Evolutionary conservation across 2,329 filamentous ascomycete species (phyloP), one percentile per base, ranked within the genome.

Genomic region (Sporothrix brunneoviolacea): DNA sequence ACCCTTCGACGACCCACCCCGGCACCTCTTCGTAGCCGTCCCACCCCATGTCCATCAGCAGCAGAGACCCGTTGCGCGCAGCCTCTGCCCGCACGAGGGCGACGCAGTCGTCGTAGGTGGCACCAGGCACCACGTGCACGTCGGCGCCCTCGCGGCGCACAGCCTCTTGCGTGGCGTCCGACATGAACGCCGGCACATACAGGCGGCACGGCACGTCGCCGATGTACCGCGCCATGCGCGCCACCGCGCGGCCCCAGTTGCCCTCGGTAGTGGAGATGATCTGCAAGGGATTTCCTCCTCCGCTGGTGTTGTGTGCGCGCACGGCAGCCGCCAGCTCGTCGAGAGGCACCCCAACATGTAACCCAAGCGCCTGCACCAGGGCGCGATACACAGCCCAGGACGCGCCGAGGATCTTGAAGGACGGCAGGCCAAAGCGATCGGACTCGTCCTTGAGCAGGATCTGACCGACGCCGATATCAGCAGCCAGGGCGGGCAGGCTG

Each of bases 361-460:
- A 64, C 2, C 61, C 63, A 0, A 82, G 64, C 8, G 67, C 63
- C 1, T 66, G 60, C 0, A 68, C 61, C 7, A 88, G 60, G 13
- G 82, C 78, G 7, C 77, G 74, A 58, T 80, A 83, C 3, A 78
- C 74, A 0, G 79, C 85, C 85, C 85, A 91, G 1, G 83, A 86
- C 1, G 87, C 86, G 18, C 87, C 88, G 0, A 91, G 75, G 39
- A 91, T 86, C 65, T 93, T 93, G 72, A 91, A 91, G 0, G 86
- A 77, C 0, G 84, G 84, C 2, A 91, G 71, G 0, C 82, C 82
- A 33, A 88, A 79, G 5, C 86, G 76, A 48, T 67, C 70, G 24
- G 77, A 81, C 63, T 91, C 86, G 58, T 90, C 80, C 61, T 91
- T 91, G 55, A 90, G 60, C 33, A 82, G 73, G 4, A 91, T 70